Conservation (phyloP, 257 asterid species). For the Cordia subcordata region DNA sequence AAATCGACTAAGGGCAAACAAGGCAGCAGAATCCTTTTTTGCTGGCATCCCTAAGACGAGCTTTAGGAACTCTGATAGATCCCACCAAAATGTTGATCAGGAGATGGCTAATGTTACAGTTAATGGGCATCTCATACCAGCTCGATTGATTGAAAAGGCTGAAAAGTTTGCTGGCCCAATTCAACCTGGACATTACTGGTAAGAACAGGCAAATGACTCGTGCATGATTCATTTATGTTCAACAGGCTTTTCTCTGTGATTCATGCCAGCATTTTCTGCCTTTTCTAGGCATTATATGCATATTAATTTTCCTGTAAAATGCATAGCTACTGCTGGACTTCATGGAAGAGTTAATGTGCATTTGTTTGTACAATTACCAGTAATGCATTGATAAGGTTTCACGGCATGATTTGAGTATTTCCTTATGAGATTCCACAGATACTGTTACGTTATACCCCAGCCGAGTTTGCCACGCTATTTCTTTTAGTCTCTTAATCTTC, state of each 20-base stretch:
- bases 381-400: too few relatives aligned
- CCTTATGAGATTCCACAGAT: too few relatives aligned
- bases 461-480: too few relatives aligned
- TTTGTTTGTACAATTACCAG: too few relatives aligned
- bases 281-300: too few relatives aligned
- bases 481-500: neutral
- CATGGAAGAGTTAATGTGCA: too few relatives aligned
- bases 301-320: too few relatives aligned
- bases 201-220: conserved; percentile 9
- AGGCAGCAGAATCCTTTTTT: conserved; percentile 41
- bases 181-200: conserved; percentile 91
- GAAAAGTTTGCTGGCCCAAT: conserved; percentile 73
- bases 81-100: conserved; percentile 25
- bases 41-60: conserved; percentile 46
- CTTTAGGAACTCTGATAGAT: conserved; percentile 31
- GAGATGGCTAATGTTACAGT: conserved; percentile 55
- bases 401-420: too few relatives aligned
- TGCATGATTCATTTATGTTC: neutral
- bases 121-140: conserved; percentile 66
- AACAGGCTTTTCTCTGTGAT: too few relatives aligned
- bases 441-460: too few relatives aligned
- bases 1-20: conserved; percentile 34
- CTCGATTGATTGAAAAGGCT: conserved; percentile 59
- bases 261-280: neutral
- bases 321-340: too few relatives aligned